phyloP scores from a whole-genome alignment of 768 basidiomycete species.

The Tephrocybe sp. region DNA sequence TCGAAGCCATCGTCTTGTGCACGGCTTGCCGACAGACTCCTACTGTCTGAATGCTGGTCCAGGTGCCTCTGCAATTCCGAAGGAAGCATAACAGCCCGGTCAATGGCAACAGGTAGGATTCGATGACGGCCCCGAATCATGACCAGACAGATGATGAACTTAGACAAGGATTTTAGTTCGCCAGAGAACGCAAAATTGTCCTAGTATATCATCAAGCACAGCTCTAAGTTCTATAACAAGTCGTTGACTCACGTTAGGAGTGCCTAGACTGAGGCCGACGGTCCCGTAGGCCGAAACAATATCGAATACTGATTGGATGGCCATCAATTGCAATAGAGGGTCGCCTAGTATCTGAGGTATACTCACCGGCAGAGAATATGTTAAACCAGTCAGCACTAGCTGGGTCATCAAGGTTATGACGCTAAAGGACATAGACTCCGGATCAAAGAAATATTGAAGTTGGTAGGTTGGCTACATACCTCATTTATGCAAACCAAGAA shows the following conservation, averaged over 20 bases:
- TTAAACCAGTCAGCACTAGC: conserved; percentile 72
- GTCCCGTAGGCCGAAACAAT: conserved; percentile 86
- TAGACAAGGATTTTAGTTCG: conserved; percentile 76
- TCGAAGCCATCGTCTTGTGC: conserved; percentile 2
- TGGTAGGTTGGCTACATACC: conserved; percentile 44
- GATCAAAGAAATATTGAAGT: background rate
- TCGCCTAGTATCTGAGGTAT: background rate
- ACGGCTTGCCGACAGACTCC: conserved; percentile 3
- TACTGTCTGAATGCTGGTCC: conserved; percentile 15
- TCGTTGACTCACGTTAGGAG: conserved; percentile 60
- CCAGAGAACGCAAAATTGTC: conserved; percentile 82
- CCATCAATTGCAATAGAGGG: background rate
- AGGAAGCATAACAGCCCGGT: conserved; percentile 83
- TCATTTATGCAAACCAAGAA: conserved; percentile 94
- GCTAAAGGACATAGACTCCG: conserved; percentile 35
- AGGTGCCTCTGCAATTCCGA: conserved; percentile 49
- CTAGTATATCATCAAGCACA: conserved; percentile 36
- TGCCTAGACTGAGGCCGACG: conserved; percentile 87
- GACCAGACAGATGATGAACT: conserved; percentile 82
- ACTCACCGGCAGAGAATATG: conserved; percentile 76
- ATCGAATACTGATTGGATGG: conserved; percentile 66
- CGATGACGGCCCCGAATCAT: conserved; percentile 96
- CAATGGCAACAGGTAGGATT: conserved; percentile 84
- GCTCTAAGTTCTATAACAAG: conserved; percentile 5
- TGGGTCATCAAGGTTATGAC: conserved; percentile 54